phyloP scores from a whole-genome alignment of 1,284 basidiomycete genomes.

The Sporisorium scitamineum region DNA sequence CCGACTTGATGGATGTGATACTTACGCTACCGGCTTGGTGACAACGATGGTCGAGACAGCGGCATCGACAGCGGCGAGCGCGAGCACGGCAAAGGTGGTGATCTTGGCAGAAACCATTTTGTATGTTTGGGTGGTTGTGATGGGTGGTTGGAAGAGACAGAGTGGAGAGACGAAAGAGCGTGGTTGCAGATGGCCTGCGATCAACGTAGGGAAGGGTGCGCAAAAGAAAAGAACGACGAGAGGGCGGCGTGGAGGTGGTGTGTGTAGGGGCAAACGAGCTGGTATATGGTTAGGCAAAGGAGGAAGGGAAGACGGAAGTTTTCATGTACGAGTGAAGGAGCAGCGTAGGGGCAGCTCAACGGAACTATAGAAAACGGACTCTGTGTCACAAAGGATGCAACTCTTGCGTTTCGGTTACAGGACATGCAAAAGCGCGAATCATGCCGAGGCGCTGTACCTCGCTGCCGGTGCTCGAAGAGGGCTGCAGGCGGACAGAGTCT shows the following conservation, averaged over 20 bases:
- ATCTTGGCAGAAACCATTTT: constrained; percentile 44
- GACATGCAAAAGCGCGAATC: constrained; percentile 1
- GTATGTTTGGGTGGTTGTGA: constrained; percentile 9
- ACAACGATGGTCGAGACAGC: constrained; percentile 52
- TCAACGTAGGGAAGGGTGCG: constrained; percentile 3
- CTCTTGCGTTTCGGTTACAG: background rate
- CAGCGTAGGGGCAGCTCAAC: background rate
- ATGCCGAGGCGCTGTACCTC: background rate
- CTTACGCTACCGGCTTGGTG: constrained; percentile 59
- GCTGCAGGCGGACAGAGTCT: background rate
- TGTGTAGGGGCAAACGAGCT: constrained; percentile 2
- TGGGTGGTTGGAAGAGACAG: background rate
- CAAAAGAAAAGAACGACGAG: background rate
- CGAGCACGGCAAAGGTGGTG: constrained; percentile 43
- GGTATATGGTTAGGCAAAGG: background rate
- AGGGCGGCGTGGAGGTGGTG: constrained; percentile 3
- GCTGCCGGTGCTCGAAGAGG: constrained; percentile 1
- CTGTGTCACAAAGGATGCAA: background rate
- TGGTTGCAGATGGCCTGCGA: constrained; percentile 9
- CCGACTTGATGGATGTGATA: background rate
- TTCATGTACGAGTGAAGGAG: background rate
- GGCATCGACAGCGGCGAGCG: constrained; percentile 41
- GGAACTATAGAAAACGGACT: background rate
- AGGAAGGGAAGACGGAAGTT: background rate
- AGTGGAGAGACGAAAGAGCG: constrained; percentile 13